Evolutionary conservation across 2,329 filamentous ascomycete species (phyloP), one percentile per base, ranked within the genome.

Genomic region (Helotiales sp.): DNA sequence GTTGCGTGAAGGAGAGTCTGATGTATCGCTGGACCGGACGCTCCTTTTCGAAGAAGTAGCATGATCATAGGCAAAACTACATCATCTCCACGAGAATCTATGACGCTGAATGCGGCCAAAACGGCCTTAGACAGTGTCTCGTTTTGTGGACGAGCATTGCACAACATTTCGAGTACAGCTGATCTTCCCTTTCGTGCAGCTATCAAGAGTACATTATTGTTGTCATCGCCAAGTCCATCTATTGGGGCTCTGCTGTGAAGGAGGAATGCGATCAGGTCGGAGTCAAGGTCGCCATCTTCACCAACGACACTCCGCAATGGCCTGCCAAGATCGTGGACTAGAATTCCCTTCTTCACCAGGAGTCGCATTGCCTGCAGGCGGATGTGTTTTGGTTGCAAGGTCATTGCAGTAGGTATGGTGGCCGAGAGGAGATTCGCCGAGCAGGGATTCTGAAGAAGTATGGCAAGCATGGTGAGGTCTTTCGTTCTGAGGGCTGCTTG

Each of bases 231-330:
- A n/a, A 60, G 43, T 65, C 55, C 63, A 6, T 65, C 63, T n/a
- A 65, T 55, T 3, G 55, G 26, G n/a, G 63, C 54, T 43, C 60
- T 50, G 37, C 52, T 43, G 15, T 65, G 40, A 60, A 65, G 45
- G 7, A 65, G 55, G 24, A 65, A 47, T 47, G 43, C 54, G 52
- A 65, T 60, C 43, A 65, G 28, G 26, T 60, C 63, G 22, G 17
- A 54, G 63, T 65, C 63, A 40, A 65, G 5, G 20, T 50, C 63
- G n/a, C 54, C 63, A 6, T 52, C 54, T 47, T 65, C 63, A n/a
- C 40, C 60, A 3, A 65, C 22, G 43, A 65, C 45, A 17, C 37
- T 60, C 13, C 54, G 54, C 6, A 65, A 20, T 20, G 63, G 63
- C 40, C 5, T 26, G n/a, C 55, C 43, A 22, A 65, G 55, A 30